Conservation (phyloP, 129 eudicot species). For the Deinandra increscens region DNA sequence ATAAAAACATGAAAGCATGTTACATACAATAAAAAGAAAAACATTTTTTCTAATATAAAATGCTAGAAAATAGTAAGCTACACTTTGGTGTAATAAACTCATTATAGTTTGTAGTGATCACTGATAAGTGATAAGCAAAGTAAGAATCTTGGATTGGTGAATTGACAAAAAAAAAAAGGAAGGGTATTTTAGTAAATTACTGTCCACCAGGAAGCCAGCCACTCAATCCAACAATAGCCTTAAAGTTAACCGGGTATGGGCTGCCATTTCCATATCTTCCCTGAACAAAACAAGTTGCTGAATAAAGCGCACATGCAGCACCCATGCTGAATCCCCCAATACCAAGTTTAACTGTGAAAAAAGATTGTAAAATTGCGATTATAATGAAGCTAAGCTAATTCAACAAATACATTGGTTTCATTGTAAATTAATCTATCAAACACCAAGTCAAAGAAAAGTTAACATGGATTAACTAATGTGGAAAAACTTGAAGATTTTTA, state of each 20-base stretch:
- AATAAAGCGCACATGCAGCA: constrained; percentile 87
- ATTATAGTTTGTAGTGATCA: neutral
- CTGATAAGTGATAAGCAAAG: neutral
- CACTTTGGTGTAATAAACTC: neutral
- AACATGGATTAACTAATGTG: neutral
- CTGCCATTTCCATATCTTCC: constrained; percentile 84
- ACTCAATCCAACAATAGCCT: constrained; percentile 81
- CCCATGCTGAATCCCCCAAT: constrained; percentile 99
- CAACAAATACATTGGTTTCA: constrained; percentile 3
- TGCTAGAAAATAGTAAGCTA: neutral
- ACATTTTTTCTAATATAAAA: neutral
- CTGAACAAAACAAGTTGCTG: constrained; percentile 87
- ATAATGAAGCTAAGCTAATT: neutral
- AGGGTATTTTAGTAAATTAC: constrained; percentile 30
- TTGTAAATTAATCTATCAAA: neutral
- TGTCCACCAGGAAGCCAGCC: constrained; percentile 98
- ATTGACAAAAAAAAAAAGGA: neutral
- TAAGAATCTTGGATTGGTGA: neutral
- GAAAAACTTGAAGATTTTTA: neutral
- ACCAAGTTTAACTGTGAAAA: constrained; percentile 81
- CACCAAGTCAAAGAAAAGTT: neutral
- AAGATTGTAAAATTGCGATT: neutral
- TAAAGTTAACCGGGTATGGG: constrained; percentile 73
- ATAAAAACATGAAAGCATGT: neutral
- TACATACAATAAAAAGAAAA: neutral